Conservation (phyloP, 345 rosid genomes). For the Sisymbrium irio region DNA sequence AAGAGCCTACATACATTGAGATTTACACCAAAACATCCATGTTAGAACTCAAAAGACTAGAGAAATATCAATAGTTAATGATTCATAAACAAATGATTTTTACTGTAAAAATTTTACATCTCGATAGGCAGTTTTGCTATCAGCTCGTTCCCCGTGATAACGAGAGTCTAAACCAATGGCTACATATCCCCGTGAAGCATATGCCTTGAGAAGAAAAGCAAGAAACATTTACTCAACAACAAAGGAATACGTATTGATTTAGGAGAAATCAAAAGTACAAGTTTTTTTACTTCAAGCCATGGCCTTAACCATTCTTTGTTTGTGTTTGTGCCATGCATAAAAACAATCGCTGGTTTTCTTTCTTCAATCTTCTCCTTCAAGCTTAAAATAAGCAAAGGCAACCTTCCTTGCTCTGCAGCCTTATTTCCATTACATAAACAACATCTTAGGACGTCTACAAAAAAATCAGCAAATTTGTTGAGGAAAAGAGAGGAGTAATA, state of each 20-base stretch:
- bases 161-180: conserved; percentile 86
- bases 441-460: not conserved
- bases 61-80: not conserved
- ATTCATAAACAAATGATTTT: not conserved
- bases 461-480: not conserved
- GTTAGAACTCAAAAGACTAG: conserved; percentile 1
- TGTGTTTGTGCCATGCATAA: conserved; percentile 75
- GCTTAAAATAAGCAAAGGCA: conserved; percentile 71
- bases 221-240: not conserved
- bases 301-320: conserved; percentile 90
- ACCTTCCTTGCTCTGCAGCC: conserved; percentile 71
- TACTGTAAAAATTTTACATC: too few relatives aligned
- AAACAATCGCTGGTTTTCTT: conserved; percentile 73
- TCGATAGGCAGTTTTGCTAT: conserved; percentile 52
- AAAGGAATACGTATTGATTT: not conserved
- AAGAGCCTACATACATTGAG: conserved; percentile 71
- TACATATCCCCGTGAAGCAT: conserved; percentile 86
- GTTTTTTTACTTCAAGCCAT: conserved; percentile 62
- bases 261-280: not conserved
- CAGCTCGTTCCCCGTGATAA: conserved; percentile 88
- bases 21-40: not conserved
- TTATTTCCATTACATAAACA: conserved; percentile 21
- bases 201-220: conserved; percentile 45
- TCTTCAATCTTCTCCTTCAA: conserved; percentile 40
- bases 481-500: not conserved